Evolutionary conservation across 139 green algal species (phyloP).

Genomic region (Coccomyxa sp.): DNA sequence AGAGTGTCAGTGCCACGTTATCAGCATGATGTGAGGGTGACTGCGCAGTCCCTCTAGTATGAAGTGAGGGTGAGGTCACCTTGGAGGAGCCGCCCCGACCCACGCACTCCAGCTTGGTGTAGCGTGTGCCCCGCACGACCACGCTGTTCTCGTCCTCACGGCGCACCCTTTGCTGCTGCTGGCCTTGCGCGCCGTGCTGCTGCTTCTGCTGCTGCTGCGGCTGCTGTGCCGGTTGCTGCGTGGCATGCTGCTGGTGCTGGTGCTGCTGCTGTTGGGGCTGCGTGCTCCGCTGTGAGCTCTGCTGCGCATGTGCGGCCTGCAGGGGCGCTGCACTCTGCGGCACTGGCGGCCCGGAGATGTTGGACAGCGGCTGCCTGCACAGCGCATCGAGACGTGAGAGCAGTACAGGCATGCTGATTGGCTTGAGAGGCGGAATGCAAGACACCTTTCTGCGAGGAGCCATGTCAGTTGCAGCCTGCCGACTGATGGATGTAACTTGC

Average conservation of each 20-base stretch:
- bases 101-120: slow-evolving; percentile 93
- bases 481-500: too few species aligned
- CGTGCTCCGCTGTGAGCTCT: not conserved
- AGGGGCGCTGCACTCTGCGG: not conserved
- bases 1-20: too few species aligned
- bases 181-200: slow-evolving; percentile 23
- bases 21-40: too few species aligned
- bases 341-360: not conserved
- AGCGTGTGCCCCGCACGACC: slow-evolving; percentile 70
- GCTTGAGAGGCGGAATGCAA: too few species aligned
- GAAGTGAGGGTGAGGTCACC: too few species aligned
- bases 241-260: not conserved
- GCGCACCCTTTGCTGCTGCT: slow-evolving; percentile 32
- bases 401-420: too few species aligned
- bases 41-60: too few species aligned
- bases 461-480: too few species aligned
- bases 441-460: too few species aligned
- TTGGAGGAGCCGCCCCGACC: slow-evolving; percentile 91
- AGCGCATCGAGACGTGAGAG: too few species aligned
- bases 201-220: slow-evolving; percentile 18
- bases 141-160: slow-evolving; percentile 83
- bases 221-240: slow-evolving; percentile 3
- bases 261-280: not conserved
- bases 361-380: slow-evolving; percentile 8
- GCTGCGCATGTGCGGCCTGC: not conserved